Evolutionary conservation across 805 yeast genomes (phyloP).

Genomic region (Metschnikowia corniflorae): DNA sequence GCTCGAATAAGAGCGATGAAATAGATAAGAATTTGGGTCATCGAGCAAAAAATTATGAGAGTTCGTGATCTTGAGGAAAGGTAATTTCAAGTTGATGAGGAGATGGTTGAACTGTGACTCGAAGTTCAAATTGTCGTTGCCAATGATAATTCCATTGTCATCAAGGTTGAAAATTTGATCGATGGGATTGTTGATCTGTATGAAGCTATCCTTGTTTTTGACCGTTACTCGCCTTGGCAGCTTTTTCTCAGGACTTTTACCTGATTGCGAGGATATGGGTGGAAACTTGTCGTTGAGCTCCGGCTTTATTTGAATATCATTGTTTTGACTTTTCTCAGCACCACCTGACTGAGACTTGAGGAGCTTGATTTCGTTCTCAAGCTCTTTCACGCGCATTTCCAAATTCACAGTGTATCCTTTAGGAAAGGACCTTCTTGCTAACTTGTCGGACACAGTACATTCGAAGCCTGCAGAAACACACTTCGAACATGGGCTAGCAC

Average conservation of each 20-base stretch:
- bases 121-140: constrained; percentile 43
- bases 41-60: constrained; percentile 40
- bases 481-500: constrained; percentile 66
- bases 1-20: constrained; percentile 37
- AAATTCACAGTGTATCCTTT: constrained; percentile 76
- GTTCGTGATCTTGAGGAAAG: constrained; percentile 42
- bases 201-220: constrained; percentile 20
- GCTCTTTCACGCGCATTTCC: constrained; percentile 56
- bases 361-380: constrained; percentile 47
- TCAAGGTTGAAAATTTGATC: constrained; percentile 45
- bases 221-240: not conserved
- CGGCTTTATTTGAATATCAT: not conserved
- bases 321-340: not conserved
- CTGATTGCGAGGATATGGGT: not conserved
- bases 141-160: constrained; percentile 41
- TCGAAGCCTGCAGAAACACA: constrained; percentile 62
- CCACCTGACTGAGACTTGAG: constrained; percentile 7
- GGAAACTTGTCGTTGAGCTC: not conserved
- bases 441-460: constrained; percentile 69
- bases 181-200: constrained; percentile 40
- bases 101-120: constrained; percentile 45
- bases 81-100: constrained; percentile 40
- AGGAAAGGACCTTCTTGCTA: constrained; percentile 75
- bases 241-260: not conserved
- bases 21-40: constrained; percentile 41